These are phyloP conservation scores for Arachis hypogaea DNA, from an alignment of 306 rosid genomes.

Conservation along the genomic window DNA sequence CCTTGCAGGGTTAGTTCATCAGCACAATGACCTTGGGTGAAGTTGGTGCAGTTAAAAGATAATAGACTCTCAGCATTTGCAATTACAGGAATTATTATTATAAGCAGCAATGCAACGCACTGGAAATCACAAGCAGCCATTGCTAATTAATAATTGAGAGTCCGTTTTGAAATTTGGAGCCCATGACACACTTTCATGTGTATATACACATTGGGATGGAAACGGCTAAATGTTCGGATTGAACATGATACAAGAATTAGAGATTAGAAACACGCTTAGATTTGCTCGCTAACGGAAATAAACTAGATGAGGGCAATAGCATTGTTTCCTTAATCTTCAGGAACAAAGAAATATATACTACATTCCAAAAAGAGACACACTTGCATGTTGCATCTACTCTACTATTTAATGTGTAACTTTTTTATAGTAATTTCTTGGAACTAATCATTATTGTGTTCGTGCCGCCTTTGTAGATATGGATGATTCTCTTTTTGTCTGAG, in stretches of 20 bases:
- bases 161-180: neutral
- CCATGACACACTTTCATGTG: neutral
- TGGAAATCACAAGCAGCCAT: slow-evolving; percentile 8
- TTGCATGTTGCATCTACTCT: too few relatives aligned
- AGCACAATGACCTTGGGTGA: neutral
- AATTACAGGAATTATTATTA: slow-evolving; percentile 18
- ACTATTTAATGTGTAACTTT: too few relatives aligned
- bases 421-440: too few relatives aligned
- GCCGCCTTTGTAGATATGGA: too few relatives aligned
- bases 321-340: neutral
- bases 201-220: too few relatives aligned
- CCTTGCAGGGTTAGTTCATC: slow-evolving; percentile 13
- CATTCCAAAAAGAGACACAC: too few relatives aligned
- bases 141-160: neutral
- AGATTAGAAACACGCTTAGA: neutral
- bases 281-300: slow-evolving; percentile 14
- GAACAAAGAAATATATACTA: neutral
- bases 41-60: slow-evolving; percentile 3
- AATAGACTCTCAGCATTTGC: neutral
- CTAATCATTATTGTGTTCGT: too few relatives aligned
- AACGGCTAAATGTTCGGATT: slow-evolving; percentile 3
- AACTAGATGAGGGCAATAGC: neutral
- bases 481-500: too few relatives aligned
- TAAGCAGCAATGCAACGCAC: too few relatives aligned
- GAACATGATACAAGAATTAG: too few relatives aligned